Evolutionary conservation across 495 filamentous ascomycete species (phyloP).

Genomic region (Hypoxylon crocopeplum): DNA sequence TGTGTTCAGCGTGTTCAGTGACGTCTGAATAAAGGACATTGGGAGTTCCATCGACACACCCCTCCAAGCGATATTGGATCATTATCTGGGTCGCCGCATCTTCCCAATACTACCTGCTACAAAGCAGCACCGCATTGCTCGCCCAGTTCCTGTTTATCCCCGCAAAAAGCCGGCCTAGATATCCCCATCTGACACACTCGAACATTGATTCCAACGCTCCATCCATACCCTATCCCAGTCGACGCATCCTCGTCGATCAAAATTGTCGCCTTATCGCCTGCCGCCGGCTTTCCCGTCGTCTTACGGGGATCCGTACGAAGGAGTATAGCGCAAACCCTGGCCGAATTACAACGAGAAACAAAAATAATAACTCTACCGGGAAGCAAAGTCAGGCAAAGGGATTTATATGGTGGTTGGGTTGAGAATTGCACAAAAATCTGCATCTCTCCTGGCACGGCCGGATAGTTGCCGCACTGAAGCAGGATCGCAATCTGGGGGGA

Average conservation of each 20-base stretch:
- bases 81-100: slow-evolving; percentile 32
- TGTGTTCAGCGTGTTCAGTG: not conserved
- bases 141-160: slow-evolving; percentile 32
- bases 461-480: slow-evolving; percentile 28
- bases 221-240: slow-evolving; percentile 23
- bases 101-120: slow-evolving; percentile 31
- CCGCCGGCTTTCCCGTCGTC: slow-evolving; percentile 25
- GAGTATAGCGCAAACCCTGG: slow-evolving; percentile 8
- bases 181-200: slow-evolving; percentile 34
- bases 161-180: slow-evolving; percentile 33
- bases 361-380: no score
- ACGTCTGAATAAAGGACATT: slow-evolving; percentile 34
- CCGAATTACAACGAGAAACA: no score
- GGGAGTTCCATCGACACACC: slow-evolving; percentile 21
- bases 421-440: slow-evolving; percentile 10
- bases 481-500: slow-evolving; percentile 33
- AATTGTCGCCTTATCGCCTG: slow-evolving; percentile 18
- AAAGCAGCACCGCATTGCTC: slow-evolving; percentile 20
- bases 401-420: not conserved
- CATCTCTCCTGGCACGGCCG: not conserved
- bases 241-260: slow-evolving; percentile 30
- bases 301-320: slow-evolving; percentile 8
- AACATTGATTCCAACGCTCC: slow-evolving; percentile 21
- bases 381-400: no score
- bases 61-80: slow-evolving; percentile 29